Base-by-base conservation (phyloP, 768 basidiomycete genomes). In the Cubamyces lactineus region DNA sequence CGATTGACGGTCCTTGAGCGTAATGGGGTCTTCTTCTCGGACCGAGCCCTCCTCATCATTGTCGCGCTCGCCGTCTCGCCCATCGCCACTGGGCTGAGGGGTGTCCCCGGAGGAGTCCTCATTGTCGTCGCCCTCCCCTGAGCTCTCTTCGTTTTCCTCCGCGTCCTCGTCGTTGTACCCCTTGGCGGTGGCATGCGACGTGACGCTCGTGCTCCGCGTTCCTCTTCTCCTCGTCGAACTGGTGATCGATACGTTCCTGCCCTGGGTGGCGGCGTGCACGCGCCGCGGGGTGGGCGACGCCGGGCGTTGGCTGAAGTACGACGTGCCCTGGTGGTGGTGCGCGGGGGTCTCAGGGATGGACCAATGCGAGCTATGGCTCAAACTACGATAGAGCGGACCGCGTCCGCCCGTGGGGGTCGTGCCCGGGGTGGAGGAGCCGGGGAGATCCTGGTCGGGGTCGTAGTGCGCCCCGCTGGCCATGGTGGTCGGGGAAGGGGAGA, bases 1-100 rank as follows among this genome's bases (percentile, higher is more conserved):
- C 45, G 96, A 97, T 74, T 99, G 97, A 30, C 97, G 86, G 67
- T 98, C 95, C 76, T 90, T 93, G 67, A 99, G 77, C 0, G 96
- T 98, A 64, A 96, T 90, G 3, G 87, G 92, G 69, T 96, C 94
- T 30, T 88, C 87, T n/a, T 88, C 89, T 41, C 67, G 69, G 48
- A 73, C 77, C 57, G 74, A 76, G 43, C 70, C 79, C 53, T 80
- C 79, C 17, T 74, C 74, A 0, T 74, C 75, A 49, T 63, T 72
- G 3, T 74, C 77, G 24, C 59, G 79, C 48, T 71, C 76, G 52
- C 72, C 73, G 40, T 67, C 79, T 53, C 77, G 24, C 62, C 70
- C 28, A 67, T 73, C 54, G 12, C 70, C 75, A 8, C 73, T 68
- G 41, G 76, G 78, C 42, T 64, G 57, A 2, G 58, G 63, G 5